Evolutionary conservation across 129 eudicot species (phyloP), one percentile per base, ranked within the genome.

Genomic region (Kitagawia praeruptora): DNA sequence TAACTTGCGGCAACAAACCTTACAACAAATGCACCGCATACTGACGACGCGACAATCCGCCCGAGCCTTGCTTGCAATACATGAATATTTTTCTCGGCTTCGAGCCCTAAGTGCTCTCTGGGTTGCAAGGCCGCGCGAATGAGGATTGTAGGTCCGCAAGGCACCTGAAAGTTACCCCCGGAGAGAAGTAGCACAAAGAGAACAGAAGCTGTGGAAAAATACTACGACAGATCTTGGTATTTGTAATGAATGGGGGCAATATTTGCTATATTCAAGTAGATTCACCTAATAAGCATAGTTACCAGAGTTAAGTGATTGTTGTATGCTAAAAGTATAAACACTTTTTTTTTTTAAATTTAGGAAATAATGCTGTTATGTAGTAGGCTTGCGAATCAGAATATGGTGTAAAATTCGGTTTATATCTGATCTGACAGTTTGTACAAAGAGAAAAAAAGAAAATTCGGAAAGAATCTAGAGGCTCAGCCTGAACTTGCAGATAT

Each of bases 71-170:
- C 92, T 94, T 19, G 88, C 97, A 37, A 88, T 94, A 49, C 74
- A 90, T 67, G 98, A 94, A 74, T 94, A 94, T 74, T 94, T 94
- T 76, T 88, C 98, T 44, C 86, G 98, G 61, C 98, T 94, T 77
- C 87, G 98, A 56, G 98, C 98, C 70, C 91, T 94, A 25, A 94
- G 98, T 70, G 85, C 98, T 45, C 93, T 94, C 63, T 94, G 98
- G 98, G 92, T 91, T 31, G 98, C 98, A 38, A 88, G 98, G 85
- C 98, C 98, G 10, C 96, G 92, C 38, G 96, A 94, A 78, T 86
- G 71, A 74, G 40, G 8, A 27, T 31, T 15, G 14, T 8, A 31
- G 41, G 23, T 66, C 41, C 37, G 31, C 8, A 66, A 66, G 72
- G 23, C 41, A 31, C 72, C 16, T 13, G 72, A 31, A 66, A 14